Conservation (phyloP, 306 rosid genomes). For the Arachis stenosperma region DNA sequence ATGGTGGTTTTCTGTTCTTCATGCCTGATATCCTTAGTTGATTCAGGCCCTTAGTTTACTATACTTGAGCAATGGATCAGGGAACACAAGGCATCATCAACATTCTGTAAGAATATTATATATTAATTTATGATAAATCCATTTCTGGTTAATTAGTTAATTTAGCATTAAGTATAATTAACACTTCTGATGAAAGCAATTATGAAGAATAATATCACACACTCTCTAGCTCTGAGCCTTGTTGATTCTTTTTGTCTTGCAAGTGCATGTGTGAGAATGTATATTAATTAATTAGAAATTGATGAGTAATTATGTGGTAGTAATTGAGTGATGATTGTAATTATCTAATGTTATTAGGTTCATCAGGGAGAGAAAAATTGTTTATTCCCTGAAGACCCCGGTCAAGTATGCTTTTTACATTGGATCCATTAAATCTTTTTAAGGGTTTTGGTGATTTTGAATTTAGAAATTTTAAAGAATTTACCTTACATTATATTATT, state of each 20-base stretch:
- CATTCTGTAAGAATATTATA: conserved; percentile 65
- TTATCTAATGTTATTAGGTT: conserved; percentile 59
- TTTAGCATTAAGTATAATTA: conserved; percentile 18
- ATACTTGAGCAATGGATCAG: conserved; percentile 76
- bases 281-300: conserved; percentile 5
- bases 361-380: conserved; percentile 81
- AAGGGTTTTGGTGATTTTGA: conserved; percentile 41
- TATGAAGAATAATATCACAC: conserved; percentile 18
- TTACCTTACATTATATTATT: conserved; percentile 26
- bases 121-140: not conserved
- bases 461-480: conserved; percentile 38
- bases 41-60: conserved; percentile 94
- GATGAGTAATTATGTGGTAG: conserved; percentile 43
- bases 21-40: too few species aligned
- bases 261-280: conserved; percentile 34
- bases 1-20: too few species aligned
- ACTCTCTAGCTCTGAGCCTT: not conserved
- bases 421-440: conserved; percentile 51
- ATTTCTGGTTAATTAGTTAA: not conserved
- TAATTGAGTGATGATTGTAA: conserved; percentile 54
- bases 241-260: conserved; percentile 34
- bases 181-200: conserved; percentile 43
- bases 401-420: conserved; percentile 76
- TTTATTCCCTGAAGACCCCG: conserved; percentile 93
- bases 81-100: conserved; percentile 65